A percentile compares a stretch with the other conserved stretches of the same genome.
These are phyloP conservation scores for Trametes villosa DNA, from an alignment of 768 basidiomycete genomes.

Conservation along the genomic window DNA sequence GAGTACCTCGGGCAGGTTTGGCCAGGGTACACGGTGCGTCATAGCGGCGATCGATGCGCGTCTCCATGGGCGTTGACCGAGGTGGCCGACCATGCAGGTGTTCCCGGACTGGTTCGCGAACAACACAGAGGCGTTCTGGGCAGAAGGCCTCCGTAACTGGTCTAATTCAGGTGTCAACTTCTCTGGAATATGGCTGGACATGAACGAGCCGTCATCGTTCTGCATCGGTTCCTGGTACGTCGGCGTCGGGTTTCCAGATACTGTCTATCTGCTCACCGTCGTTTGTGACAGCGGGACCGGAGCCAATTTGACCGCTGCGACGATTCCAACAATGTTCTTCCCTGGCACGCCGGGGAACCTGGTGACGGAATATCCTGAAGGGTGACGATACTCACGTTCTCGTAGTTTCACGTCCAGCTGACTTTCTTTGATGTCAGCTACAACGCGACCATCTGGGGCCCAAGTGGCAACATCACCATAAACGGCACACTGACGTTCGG, in stretches of 20 bases:
- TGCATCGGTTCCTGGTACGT: slow-evolving; percentile 61
- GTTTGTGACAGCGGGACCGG: slow-evolving; percentile 52
- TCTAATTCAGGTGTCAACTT: slow-evolving; percentile 55
- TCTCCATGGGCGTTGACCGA: slow-evolving; percentile 12
- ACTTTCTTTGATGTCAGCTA: slow-evolving; percentile 48
- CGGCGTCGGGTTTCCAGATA: not conserved
- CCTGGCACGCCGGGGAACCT: slow-evolving; percentile 59
- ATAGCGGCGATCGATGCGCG: not conserved
- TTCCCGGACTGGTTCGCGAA: slow-evolving; percentile 67
- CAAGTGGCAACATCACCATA: slow-evolving; percentile 76
- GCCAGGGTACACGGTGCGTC: slow-evolving; percentile 70
- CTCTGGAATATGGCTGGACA: slow-evolving; percentile 71
- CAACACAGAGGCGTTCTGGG: slow-evolving; percentile 62
- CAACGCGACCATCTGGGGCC: slow-evolving; percentile 61
- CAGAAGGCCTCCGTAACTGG: slow-evolving; percentile 62
- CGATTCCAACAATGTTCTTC: slow-evolving; percentile 56
- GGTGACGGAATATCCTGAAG: slow-evolving; percentile 69
- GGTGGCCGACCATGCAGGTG: slow-evolving; percentile 37
- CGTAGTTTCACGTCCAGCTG: not conserved
- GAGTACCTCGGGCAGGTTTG: slow-evolving; percentile 78
- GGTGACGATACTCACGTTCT: slow-evolving; percentile 42
- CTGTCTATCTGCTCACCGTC: not conserved
- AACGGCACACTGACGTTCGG: slow-evolving; percentile 65
- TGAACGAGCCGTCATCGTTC: slow-evolving; percentile 72
- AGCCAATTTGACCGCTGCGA: slow-evolving; percentile 55